Evolutionary conservation across 805 yeast species (phyloP), one percentile per base, ranked within the genome.

Genomic region (Candida corydali): DNA sequence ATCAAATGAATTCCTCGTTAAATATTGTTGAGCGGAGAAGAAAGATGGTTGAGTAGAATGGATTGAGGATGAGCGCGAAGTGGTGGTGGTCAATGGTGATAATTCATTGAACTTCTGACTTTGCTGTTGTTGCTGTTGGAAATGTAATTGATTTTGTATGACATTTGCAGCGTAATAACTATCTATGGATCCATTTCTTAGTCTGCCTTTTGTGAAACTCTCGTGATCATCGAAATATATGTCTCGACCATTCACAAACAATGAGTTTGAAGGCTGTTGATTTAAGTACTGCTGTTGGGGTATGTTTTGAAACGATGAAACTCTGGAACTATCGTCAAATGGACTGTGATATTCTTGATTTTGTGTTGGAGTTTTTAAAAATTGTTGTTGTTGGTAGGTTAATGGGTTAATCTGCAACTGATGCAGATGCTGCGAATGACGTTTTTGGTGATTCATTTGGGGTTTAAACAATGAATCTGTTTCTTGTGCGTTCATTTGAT

Each of bases 11-110:
- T 55, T 58, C 19, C 71, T 50, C 3, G 59, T 46, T 27, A 66
- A 47, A 47, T 54, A 63, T 42, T 66, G 73, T 25, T 65, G 65
- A 4, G 73, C 72, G 1, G 68, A 61, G 41, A 66, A 63, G 39
- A 64, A 67, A 3, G 70, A 64, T 5, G 65, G 70, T 37, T 66
- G 73, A 3, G 63, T 53, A 27, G 69, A 65, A 39, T 66, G 71
- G 11, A 65, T 43, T 2, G 70, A 64, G 19, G 58, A 54, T 0
- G 71, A 62, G 29, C 62, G 54, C 3, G 70, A 64, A 0, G 72
- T 65, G 8, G 70, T 63, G 4, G 73, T 66, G 7, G 73, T 65
- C 37, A 65, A 44, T 4, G 73, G 73, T 20, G 67, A 60, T 29
- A 67, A 46, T 12, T 66, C 73, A 32, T 31, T 36, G 22, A 20